Base-by-base conservation (phyloP, 257 asterid species). In the Cordia subcordata region DNA sequence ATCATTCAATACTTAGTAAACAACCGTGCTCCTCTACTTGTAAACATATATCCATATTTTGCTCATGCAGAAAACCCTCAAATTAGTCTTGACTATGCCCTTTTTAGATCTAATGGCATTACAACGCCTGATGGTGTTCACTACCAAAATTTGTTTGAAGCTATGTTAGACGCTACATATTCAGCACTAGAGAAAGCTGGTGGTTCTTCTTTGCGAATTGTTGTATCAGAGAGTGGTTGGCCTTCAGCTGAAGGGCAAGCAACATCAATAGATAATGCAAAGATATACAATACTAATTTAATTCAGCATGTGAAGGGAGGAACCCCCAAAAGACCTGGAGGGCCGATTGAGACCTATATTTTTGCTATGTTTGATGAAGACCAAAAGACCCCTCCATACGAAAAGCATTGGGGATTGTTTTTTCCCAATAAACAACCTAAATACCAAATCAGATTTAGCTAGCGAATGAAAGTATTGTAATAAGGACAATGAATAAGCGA, bases 201-300 rank as follows among this genome's bases (percentile, higher is more conserved):
- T 0, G 84, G 67, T 5, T 54, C 57, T 3, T 13, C 57, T 0
- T 5, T 82, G 56, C 45, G 49, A 22, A 40, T 58, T 40, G 80
- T 81, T 5, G 86, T 79, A 17, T 37, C 86, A 0, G 84, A 81
- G 55, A 79, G 70, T 0, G 83, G 86, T 0, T 79, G 83, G 83
- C 86, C 93, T 1, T 62, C 81, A 15, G 81, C 53, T 0, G 88
- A 84, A 1, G 93, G 75, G 6, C 20, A 23, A 1, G 81, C 57
- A 0, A 49, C 85, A 2, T 67, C 65, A 10, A 1, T 58, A 0
- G 66, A 55, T 0, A 81, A 75, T 65, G 88, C 85, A 0, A 17
- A 38, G 38, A 68, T 55, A 6, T 85, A 72, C 16, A 65, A 68
- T 32, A 19, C 52, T 0, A 78, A 80, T 19, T 38, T 82, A 54